Percentiles rank a stretch among this genome's conserved stretches.
Conservation (phyloP, 2,329 filamentous ascomycete genomes). For the Xylaria digitata region DNA sequence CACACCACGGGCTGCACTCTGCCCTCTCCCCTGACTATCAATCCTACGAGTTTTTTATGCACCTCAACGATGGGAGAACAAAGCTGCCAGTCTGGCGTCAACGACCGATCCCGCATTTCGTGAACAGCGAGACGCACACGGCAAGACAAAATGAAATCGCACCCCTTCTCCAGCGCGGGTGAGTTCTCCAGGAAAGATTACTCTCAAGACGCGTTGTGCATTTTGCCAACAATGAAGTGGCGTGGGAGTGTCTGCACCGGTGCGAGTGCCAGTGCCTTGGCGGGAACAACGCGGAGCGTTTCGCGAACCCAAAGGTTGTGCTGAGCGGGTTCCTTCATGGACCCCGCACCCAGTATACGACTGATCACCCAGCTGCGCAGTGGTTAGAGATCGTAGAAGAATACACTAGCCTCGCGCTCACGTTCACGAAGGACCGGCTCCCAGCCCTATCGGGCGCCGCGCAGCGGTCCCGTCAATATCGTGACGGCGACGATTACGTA, state of each 20-base stretch:
- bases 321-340: constrained; percentile 12
- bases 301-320: background rate
- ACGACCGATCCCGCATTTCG: constrained; percentile 17
- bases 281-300: background rate
- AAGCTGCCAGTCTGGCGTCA: background rate
- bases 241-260: constrained; percentile 8
- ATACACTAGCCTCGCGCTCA: constrained; percentile 15
- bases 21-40: background rate
- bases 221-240: constrained; percentile 2
- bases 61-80: background rate
- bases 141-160: background rate
- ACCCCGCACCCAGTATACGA: background rate
- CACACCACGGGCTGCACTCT: constrained; percentile 4
- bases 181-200: constrained; percentile 4
- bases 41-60: background rate
- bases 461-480: constrained; percentile 10
- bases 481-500: constrained; percentile 7
- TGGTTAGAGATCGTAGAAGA: constrained; percentile 9
- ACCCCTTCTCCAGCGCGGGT: constrained; percentile 6
- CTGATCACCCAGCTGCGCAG: background rate
- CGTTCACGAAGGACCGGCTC: constrained; percentile 1
- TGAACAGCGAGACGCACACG: background rate
- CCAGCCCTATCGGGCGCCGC: constrained; percentile 10
- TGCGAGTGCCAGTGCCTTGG: constrained; percentile 14
- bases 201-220: constrained; percentile 7